Conservation (phyloP, 208 protist genomes). For the Blastocrithidia nonstop region DNA sequence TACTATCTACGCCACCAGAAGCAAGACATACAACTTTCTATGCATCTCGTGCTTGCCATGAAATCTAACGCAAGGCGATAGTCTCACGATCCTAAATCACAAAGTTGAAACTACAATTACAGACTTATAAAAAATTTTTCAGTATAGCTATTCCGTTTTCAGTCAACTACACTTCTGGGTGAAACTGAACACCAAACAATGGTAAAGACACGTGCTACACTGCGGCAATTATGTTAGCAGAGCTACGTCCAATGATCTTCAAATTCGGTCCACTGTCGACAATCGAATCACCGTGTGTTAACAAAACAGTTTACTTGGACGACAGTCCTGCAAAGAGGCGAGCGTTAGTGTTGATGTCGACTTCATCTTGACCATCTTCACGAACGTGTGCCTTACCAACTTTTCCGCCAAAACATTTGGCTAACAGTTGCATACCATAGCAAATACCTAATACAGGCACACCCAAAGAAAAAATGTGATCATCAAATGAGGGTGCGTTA, state of each 20-base stretch:
- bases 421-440: conserved; percentile 96
- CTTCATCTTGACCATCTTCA: conserved; percentile 91
- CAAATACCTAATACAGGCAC: conserved; percentile 95
- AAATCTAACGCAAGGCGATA: conserved; percentile 81
- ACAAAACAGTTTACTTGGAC: conserved; percentile 54
- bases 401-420: conserved; percentile 66
- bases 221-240: conserved; percentile 60
- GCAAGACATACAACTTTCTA: conserved; percentile 92
- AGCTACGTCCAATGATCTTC: conserved; percentile 44
- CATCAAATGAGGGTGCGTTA: conserved; percentile 76
- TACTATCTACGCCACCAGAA: conserved; percentile 96
- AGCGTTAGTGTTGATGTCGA: conserved; percentile 43
- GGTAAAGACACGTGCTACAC: conserved; percentile 46
- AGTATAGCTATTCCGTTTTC: conserved; percentile 87
- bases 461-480: conserved; percentile 49
- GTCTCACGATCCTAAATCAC: conserved; percentile 83
- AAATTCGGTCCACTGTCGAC: conserved; percentile 19
- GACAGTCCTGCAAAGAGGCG: conserved; percentile 52
- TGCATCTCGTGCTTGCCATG: conserved; percentile 53
- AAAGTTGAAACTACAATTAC: conserved; percentile 57
- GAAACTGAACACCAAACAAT: conserved; percentile 94
- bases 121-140: conserved; percentile 88
- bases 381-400: conserved; percentile 74
- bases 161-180: conserved; percentile 96
- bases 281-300: conserved; percentile 92